These are phyloP conservation scores for Coemansia sp. DNA, from an alignment of 192 early-diverging fungal genomes.

Conservation along the genomic window DNA sequence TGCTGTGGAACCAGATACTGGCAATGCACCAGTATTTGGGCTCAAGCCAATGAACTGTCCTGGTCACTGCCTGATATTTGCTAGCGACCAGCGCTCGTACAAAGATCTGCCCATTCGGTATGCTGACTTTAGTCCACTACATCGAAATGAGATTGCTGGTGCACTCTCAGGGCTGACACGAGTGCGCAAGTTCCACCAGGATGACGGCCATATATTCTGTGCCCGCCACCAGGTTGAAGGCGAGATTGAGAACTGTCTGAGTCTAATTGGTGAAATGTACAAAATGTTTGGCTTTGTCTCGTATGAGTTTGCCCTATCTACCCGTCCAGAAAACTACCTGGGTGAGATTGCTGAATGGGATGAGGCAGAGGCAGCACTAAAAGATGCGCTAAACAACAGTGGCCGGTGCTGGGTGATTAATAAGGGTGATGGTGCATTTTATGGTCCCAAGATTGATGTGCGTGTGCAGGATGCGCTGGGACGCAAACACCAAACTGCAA, in stretches of 20 bases:
- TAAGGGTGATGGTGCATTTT: constrained; percentile 90
- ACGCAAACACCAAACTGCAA: constrained; percentile 88
- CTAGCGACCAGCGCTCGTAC: constrained; percentile 75
- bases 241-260: constrained; percentile 79
- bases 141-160: constrained; percentile 90
- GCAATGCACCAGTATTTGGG: constrained; percentile 58
- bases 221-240: constrained; percentile 69
- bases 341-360: constrained; percentile 77
- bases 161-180: constrained; percentile 87
- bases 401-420: constrained; percentile 69
- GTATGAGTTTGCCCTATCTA: constrained; percentile 80
- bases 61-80: constrained; percentile 91
- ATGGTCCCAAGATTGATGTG: constrained; percentile 96
- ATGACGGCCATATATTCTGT: constrained; percentile 97
- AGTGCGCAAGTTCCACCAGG: constrained; percentile 94
- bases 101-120: constrained; percentile 84
- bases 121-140: constrained; percentile 92
- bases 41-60: constrained; percentile 99
- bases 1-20: neutral
- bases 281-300: constrained; percentile 71
- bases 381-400: constrained; percentile 64
- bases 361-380: constrained; percentile 72
- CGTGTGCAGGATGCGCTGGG: constrained; percentile 78
- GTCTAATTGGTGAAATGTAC: constrained; percentile 79
- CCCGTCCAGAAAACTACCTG: constrained; percentile 74